Percentiles rank a stretch among this genome's conserved stretches.
phyloP scores from a whole-genome alignment of 805 yeast genomes.

The Saturnispora zaruensis region DNA sequence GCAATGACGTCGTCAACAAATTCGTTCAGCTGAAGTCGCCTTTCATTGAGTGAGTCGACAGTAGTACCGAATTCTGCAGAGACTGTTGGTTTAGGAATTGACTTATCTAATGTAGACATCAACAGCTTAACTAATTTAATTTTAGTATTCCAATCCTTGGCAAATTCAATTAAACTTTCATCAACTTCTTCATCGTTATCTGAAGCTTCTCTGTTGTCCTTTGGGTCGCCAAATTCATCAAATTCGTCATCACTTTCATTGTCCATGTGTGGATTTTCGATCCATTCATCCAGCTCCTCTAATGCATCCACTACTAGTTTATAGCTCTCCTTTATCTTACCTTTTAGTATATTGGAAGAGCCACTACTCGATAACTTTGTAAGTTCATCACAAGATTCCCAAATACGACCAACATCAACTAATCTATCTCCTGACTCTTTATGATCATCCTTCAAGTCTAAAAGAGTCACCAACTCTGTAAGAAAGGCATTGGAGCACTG shows the following conservation, averaged over 20 bases:
- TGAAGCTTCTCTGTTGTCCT: conserved; percentile 13
- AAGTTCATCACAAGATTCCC: conserved; percentile 57
- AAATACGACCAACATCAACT: conserved; percentile 54
- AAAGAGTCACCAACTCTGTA: conserved; percentile 14
- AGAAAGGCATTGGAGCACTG: not conserved
- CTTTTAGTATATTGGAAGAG: conserved; percentile 43
- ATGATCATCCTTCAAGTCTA: conserved; percentile 11
- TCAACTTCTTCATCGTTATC: conserved; percentile 23
- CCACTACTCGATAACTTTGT: conserved; percentile 38
- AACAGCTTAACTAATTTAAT: conserved; percentile 50
- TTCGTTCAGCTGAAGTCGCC: conserved; percentile 36
- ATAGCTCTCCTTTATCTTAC: conserved; percentile 37
- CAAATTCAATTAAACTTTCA: conserved; percentile 23
- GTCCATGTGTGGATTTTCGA: conserved; percentile 43
- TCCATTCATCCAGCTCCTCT: conserved; percentile 64
- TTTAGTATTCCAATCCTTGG: conserved; percentile 43
- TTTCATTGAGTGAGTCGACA: conserved; percentile 39
- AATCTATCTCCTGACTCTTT: conserved; percentile 35
- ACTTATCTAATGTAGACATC: conserved; percentile 48
- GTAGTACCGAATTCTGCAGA: conserved; percentile 29
- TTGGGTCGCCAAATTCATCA: conserved; percentile 14
- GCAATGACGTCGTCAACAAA: conserved; percentile 52
- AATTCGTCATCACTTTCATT: conserved; percentile 38
- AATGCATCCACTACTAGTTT: conserved; percentile 49
- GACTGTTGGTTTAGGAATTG: conserved; percentile 36